Conservation (phyloP, 805 yeast species). For the Saturnispora ahearnii region DNA sequence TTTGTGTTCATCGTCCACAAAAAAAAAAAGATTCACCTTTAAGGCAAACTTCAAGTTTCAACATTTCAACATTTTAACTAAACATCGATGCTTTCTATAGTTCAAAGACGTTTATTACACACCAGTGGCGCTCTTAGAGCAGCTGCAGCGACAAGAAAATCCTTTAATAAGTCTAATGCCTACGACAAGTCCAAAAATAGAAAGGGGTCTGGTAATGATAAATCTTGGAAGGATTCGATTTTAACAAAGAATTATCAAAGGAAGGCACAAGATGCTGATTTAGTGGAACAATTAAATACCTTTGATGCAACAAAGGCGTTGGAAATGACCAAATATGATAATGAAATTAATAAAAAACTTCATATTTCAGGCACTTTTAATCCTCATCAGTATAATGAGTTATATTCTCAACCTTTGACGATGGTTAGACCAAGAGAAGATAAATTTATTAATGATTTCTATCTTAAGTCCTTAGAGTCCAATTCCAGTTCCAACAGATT, state of each 20-base stretch:
- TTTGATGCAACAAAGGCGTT: constrained; percentile 12
- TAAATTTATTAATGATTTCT: constrained; percentile 26
- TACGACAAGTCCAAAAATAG: constrained; percentile 21
- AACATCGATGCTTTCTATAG: not conserved
- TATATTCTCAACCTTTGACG: constrained; percentile 52
- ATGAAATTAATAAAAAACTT: constrained; percentile 35
- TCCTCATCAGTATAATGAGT: constrained; percentile 59
- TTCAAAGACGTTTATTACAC: constrained; percentile 9
- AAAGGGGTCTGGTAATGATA: constrained; percentile 28
- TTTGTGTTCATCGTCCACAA: too few species aligned
- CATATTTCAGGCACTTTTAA: constrained; percentile 54
- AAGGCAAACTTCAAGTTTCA: not conserved
- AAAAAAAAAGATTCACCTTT: too few species aligned
- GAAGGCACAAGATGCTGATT: constrained; percentile 16
- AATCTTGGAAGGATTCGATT: constrained; percentile 21
- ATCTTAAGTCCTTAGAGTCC: constrained; percentile 27
- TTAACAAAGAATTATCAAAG: constrained; percentile 19
- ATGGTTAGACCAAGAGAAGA: constrained; percentile 46
- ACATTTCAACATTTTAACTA: not conserved
- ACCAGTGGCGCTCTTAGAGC: constrained; percentile 12
- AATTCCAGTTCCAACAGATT: constrained; percentile 38
- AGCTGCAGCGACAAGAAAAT: constrained; percentile 22
- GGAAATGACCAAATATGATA: constrained; percentile 31
- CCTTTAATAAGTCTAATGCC: constrained; percentile 22
- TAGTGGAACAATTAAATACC: constrained; percentile 16